phyloP scores from a whole-genome alignment of 495 filamentous ascomycete genomes.

The Corynascus novoguineensis region DNA sequence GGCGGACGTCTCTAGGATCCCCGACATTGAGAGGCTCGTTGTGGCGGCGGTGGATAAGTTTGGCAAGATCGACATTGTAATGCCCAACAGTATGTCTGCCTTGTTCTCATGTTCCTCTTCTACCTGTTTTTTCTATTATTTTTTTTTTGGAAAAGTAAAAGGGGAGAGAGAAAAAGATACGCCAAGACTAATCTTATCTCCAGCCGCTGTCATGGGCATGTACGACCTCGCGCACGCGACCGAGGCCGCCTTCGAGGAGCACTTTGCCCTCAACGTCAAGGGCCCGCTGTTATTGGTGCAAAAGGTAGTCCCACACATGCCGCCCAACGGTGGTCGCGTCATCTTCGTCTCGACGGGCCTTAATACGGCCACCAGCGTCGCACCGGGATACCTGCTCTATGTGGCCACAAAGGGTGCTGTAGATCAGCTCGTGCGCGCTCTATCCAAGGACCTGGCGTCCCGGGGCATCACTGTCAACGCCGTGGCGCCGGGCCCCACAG shows the following conservation, averaged over 20 bases:
- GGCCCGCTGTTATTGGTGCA: conserved; percentile 61
- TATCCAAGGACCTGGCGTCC: conserved; percentile 59
- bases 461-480: conserved; percentile 60
- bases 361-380: conserved; percentile 39
- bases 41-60: conserved; percentile 54
- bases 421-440: conserved; percentile 60
- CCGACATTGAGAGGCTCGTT: conserved; percentile 59
- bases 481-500: conserved; percentile 61
- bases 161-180: too few relatives aligned
- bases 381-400: conserved; percentile 59
- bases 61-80: conserved; percentile 60
- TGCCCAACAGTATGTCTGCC: conserved; percentile 42
- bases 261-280: conserved; percentile 58
- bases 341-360: conserved; percentile 57
- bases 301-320: conserved; percentile 60
- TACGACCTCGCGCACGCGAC: conserved; percentile 52
- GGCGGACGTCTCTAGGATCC: conserved; percentile 57
- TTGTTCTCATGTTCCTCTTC: not conserved
- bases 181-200: too few relatives aligned
- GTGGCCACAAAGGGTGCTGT: conserved; percentile 61
- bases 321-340: conserved; percentile 41
- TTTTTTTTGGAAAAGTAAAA: not conserved
- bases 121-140: too few relatives aligned
- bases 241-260: conserved; percentile 54
- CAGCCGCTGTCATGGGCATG: conserved; percentile 50